These are phyloP conservation scores for Heterobasidion annosum DNA, from an alignment of 1,284 basidiomycete genomes.

Conservation along the genomic window DNA sequence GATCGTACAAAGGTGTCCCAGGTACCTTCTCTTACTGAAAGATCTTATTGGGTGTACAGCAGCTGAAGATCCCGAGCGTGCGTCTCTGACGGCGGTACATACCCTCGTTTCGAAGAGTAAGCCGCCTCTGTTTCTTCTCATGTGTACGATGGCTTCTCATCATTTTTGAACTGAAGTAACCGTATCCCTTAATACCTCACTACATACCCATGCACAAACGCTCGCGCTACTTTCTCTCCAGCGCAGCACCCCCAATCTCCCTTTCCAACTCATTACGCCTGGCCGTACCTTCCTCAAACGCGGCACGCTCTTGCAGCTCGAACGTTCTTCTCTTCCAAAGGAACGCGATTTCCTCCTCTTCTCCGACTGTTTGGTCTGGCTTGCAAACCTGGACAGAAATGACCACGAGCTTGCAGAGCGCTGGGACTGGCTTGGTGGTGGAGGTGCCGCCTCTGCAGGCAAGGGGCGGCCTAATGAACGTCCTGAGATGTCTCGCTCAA, in stretches of 20 bases:
- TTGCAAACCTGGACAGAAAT: conserved; percentile 40
- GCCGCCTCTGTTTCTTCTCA: conserved; percentile 4
- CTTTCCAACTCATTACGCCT: conserved; percentile 68
- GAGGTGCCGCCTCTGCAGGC: conserved; percentile 1
- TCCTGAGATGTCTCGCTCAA: conserved; percentile 32
- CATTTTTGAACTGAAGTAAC: conserved; percentile 46
- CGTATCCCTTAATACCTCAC: conserved; percentile 64
- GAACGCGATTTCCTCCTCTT: conserved; percentile 74
- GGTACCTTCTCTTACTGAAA: conserved; percentile 75
- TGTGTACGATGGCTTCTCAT: neutral
- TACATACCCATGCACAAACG: conserved; percentile 69
- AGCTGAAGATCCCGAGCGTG: conserved; percentile 53
- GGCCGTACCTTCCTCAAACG: conserved; percentile 72
- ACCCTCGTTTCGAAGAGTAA: conserved; percentile 68
- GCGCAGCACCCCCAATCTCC: conserved; percentile 62
- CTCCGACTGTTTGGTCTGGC: conserved; percentile 74
- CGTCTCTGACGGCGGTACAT: conserved; percentile 48
- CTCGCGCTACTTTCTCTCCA: conserved; percentile 70
- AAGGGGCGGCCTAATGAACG: conserved; percentile 13
- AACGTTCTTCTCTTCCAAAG: conserved; percentile 36
- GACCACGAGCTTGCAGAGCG: conserved; percentile 17
- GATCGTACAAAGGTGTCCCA: conserved; percentile 79
- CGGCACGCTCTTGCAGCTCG: conserved; percentile 50
- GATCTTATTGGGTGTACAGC: conserved; percentile 67
- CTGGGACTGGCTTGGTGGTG: conserved; percentile 14